Percentiles rank a stretch among this genome's conserved stretches.
These are phyloP conservation scores for Metschnikowia anglica DNA, from an alignment of 805 yeast species.

Conservation along the genomic window DNA sequence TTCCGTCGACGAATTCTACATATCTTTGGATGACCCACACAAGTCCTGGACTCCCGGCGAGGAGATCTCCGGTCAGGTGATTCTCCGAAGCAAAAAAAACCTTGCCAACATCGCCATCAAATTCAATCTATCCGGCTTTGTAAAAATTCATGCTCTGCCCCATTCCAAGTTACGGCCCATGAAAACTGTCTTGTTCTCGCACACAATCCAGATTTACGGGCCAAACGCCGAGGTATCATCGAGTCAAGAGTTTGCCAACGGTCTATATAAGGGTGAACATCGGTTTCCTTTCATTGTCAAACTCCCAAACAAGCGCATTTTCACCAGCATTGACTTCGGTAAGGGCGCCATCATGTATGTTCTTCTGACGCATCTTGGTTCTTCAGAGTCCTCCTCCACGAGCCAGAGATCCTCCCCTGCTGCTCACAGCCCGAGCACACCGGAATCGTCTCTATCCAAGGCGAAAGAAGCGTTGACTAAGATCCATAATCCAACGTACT, in stretches of 20 bases:
- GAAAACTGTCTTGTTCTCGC: constrained; percentile 54
- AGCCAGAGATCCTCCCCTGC: background rate
- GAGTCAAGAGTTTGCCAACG: constrained; percentile 34
- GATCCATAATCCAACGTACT: constrained; percentile 31
- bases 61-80: constrained; percentile 60
- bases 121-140: constrained; percentile 54
- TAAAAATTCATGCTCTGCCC: constrained; percentile 53
- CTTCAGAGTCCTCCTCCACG: background rate
- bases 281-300: constrained; percentile 81
- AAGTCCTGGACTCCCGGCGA: constrained; percentile 80
- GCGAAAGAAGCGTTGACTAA: constrained; percentile 27
- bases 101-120: constrained; percentile 52
- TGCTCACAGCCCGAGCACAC: background rate
- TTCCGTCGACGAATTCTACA: constrained; percentile 63
- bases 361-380: constrained; percentile 49
- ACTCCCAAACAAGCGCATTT: constrained; percentile 71
- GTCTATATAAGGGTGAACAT: constrained; percentile 80
- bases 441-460: constrained; percentile 15
- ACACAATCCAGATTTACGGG: constrained; percentile 61
- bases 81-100: constrained; percentile 55
- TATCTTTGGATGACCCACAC: constrained; percentile 72
- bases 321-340: constrained; percentile 77
- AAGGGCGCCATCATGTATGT: constrained; percentile 76
- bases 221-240: constrained; percentile 9
- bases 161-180: constrained; percentile 54